Base-by-base conservation (phyloP, 176 grass and related monocot genomes). In the Olyra latifolia region DNA sequence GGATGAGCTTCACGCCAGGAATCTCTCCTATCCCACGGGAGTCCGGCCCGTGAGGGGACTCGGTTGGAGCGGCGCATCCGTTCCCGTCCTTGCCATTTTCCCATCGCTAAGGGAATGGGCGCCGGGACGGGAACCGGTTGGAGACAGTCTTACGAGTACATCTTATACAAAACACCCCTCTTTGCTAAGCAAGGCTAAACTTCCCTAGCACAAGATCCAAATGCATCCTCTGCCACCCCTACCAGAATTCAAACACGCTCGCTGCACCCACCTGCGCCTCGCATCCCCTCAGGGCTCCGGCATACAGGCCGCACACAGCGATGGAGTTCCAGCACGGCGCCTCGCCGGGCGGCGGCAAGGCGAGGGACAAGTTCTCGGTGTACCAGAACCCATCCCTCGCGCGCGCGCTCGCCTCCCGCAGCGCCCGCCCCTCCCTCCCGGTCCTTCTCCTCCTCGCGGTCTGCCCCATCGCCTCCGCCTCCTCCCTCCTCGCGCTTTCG, bases 311-410 rank as follows among this genome's bases (percentile, higher is more conserved):
- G 49, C 67, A 66, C 41, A 24, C 30, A 42, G 41, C 69, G 46
- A 91, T 94, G 88, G 85, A 68, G 28, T 81, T 58, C 73, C 54
- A 75, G 63, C 66, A 53, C 0, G 60, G 45, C 47, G 55, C 17
- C 15, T 75, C 83, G 44, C 48, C 73, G 17, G 71, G 54, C 16
- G 29, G 43, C 47, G 63, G 28, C 57, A 85, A 83, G 75, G 68
- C 62, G 69, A 87, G 89, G 45, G 84, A 89, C 30, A 94, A 93
- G 88, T 98, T 98, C 86, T 94, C 88, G 54, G 88, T 91, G 38
- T 94, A 94, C 83, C 89, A 86, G 80, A 94, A 91, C 77, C 83
- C 95, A 62, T 87, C 83, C 57, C 40, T 98, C 76, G 69, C 92
- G 69, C 85, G 85, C 9, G 89, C 88, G 22, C 92, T 88, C 32